Percentiles rank a stretch among this genome's conserved stretches.
Evolutionary conservation across 129 eudicot species (phyloP).

Genomic region (Flaveria robusta): DNA sequence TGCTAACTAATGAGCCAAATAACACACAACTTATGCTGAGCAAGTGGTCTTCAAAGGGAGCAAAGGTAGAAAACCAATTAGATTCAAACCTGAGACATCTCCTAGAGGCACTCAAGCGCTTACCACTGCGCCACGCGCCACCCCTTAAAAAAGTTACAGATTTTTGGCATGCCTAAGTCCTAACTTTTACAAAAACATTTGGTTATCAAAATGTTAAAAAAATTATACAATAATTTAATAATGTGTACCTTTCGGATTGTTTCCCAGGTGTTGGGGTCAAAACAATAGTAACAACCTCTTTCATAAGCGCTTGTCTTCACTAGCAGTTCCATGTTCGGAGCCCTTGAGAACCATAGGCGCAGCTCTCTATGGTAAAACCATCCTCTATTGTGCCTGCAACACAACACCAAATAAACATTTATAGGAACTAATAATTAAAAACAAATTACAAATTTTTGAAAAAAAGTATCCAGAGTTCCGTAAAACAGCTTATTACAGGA

Average conservation of each 20-base stretch:
- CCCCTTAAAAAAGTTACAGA: too few relatives aligned
- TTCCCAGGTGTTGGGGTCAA: slow-evolving; percentile 85
- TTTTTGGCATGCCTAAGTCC: background rate
- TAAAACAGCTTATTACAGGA: background rate
- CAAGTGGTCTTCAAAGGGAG: too few relatives aligned
- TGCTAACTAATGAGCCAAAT: too few relatives aligned
- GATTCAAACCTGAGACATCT: too few relatives aligned
- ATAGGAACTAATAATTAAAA: background rate
- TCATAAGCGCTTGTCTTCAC: slow-evolving; percentile 68
- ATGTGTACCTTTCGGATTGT: slow-evolving; percentile 63
- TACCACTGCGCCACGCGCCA: too few relatives aligned
- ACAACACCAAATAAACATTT: slow-evolving; percentile 16
- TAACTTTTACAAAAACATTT: background rate
- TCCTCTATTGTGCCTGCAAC: slow-evolving; percentile 71
- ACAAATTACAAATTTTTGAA: background rate
- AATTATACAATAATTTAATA: background rate
- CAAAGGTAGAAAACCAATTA: too few relatives aligned
- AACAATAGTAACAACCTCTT: slow-evolving; percentile 77
- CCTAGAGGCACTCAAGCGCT: too few relatives aligned
- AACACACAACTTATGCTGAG: too few relatives aligned
- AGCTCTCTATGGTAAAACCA: slow-evolving; percentile 80
- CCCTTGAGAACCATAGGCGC: slow-evolving; percentile 70
- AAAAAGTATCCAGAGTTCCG: background rate
- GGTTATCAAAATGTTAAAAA: background rate
- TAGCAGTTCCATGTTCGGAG: slow-evolving; percentile 64